phyloP scores from a whole-genome alignment of 2,329 filamentous ascomycete species.

The Lasiodiplodia theobromae region DNA sequence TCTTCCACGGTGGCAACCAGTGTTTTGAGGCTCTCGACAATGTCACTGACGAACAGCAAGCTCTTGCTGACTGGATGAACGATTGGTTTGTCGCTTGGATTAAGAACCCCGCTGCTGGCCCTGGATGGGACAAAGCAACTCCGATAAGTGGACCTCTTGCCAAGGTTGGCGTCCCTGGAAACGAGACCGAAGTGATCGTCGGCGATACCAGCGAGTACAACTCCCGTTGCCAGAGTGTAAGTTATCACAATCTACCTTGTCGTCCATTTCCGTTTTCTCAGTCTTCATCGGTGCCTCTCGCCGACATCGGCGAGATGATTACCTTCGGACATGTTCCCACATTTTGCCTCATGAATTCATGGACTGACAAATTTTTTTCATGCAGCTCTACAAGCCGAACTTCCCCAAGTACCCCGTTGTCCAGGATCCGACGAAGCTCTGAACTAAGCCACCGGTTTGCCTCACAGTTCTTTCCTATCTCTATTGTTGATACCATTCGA shows the following conservation, averaged over 20 bases:
- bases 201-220: constrained; percentile 45
- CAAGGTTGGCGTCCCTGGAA: constrained; percentile 46
- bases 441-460: neutral
- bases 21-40: constrained; percentile 45
- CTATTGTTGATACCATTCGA: neutral
- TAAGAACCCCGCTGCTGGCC: constrained; percentile 52
- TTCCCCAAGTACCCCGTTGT: constrained; percentile 37
- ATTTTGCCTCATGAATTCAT: neutral
- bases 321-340: neutral
- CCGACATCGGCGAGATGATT: constrained; percentile 11
- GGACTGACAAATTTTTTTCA: neutral
- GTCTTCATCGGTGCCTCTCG: neutral
- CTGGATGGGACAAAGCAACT: constrained; percentile 50
- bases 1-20: constrained; percentile 56
- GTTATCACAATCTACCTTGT: constrained; percentile 2
- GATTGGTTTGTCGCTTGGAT: constrained; percentile 55
- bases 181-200: constrained; percentile 42
- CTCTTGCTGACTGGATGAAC: constrained; percentile 52
- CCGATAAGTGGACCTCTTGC: constrained; percentile 42
- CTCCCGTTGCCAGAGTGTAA: constrained; percentile 43
- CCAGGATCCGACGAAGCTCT: constrained; percentile 29
- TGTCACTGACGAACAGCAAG: constrained; percentile 51
- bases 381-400: constrained; percentile 36
- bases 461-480: neutral
- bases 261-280: neutral